Percentiles rank a stretch among this genome's conserved stretches.
Conservation (phyloP, 371 early-diverging fungal species). For the Gilbertella persicaria region DNA sequence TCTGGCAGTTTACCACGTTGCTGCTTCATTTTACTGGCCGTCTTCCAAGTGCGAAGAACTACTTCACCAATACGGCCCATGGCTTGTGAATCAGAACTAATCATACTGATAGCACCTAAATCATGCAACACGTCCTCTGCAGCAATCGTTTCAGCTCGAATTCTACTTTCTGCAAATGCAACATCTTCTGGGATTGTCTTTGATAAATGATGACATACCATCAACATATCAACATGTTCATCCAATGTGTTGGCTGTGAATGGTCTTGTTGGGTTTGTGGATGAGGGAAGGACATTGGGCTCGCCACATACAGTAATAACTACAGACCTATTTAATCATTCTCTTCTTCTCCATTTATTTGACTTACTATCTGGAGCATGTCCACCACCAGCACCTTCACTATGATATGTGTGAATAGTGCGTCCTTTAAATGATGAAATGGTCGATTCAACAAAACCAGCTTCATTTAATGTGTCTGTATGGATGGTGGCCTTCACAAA, state of each 20-base stretch:
- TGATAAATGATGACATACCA: constrained; percentile 96
- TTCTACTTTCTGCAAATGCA: constrained; percentile 93
- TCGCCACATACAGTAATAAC: constrained; percentile 82
- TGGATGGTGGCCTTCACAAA: constrained; percentile 74
- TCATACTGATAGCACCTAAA: constrained; percentile 89
- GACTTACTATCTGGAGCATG: constrained; percentile 84
- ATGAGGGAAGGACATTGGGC: constrained; percentile 85
- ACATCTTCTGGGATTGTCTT: constrained; percentile 93
- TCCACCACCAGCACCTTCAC: constrained; percentile 97
- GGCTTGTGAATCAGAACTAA: constrained; percentile 89
- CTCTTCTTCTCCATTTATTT: too few species aligned
- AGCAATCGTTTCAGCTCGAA: constrained; percentile 93
- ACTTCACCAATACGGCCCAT: constrained; percentile 97
- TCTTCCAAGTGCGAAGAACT: constrained; percentile 88
- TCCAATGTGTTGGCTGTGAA: constrained; percentile 92
- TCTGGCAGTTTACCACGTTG: constrained; percentile 71
- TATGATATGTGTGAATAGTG: constrained; percentile 93
- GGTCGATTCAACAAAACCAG: constrained; percentile 91
- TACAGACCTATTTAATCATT: constrained; percentile 6
- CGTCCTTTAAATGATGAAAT: constrained; percentile 85
- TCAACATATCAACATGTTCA: constrained; percentile 96
- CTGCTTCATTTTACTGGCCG: constrained; percentile 90
- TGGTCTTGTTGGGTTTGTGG: constrained; percentile 93
- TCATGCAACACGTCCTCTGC: constrained; percentile 94
- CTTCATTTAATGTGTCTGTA: constrained; percentile 93